Conservation (phyloP, 768 basidiomycete species). For the Myochromella boudieri region DNA sequence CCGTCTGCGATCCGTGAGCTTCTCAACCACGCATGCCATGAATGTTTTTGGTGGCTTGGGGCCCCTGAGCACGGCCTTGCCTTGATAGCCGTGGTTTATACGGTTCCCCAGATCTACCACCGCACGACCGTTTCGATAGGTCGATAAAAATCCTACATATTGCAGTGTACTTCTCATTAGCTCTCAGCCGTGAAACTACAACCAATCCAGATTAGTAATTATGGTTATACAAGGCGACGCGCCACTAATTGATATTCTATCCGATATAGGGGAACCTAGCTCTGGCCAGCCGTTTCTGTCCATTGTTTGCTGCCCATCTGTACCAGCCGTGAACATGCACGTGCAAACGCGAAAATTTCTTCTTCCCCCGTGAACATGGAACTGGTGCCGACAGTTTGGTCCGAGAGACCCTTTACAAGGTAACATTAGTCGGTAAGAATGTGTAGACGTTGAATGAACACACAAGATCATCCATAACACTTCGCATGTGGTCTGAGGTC, state of each 20-base stretch:
- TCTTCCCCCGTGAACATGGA: slow-evolving; percentile 97
- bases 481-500: slow-evolving; percentile 84
- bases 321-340: slow-evolving; percentile 84
- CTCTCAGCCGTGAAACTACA: no score
- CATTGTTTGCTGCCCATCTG: slow-evolving; percentile 93
- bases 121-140: no score
- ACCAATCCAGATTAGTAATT: background rate
- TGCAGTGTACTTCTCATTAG: no score
- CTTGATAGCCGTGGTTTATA: no score
- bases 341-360: slow-evolving; percentile 95
- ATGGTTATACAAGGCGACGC: background rate
- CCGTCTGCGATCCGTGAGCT: no score
- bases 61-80: no score
- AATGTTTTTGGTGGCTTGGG: no score
- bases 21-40: no score
- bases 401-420: slow-evolving; percentile 65
- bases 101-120: no score
- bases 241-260: background rate
- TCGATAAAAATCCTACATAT: no score
- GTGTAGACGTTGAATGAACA: slow-evolving; percentile 18
- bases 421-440: slow-evolving; percentile 3
- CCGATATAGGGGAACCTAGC: slow-evolving; percentile 6
- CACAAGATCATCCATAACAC: slow-evolving; percentile 95
- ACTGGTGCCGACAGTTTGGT: slow-evolving; percentile 73
- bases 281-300: slow-evolving; percentile 52